Evolutionary conservation across 331 rosid genomes (phyloP), one percentile per base, ranked within the genome.

Genomic region (Cucumis variabilis): DNA sequence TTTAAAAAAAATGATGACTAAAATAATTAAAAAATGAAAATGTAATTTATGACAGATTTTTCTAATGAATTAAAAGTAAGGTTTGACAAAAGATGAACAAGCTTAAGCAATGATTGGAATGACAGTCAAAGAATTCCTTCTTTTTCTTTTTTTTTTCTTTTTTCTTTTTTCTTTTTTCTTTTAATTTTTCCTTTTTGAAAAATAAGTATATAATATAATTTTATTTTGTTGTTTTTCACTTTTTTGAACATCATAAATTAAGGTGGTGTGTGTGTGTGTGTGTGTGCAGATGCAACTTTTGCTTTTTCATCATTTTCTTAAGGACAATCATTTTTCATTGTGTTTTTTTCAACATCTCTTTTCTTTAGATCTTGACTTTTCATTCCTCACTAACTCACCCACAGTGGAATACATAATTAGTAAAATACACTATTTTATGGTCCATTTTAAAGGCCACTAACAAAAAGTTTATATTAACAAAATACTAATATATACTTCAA

Each of bases 341-440:
- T 37, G 44, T 75, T 82, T 82, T 25, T 50, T 41, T 23, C 51
- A 33, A 72, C 24, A 19, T 37, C 51, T 33, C 51, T 72, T 72
- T 72, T 63, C 67, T 72, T 72, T 13, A 72, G 79, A 72, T 72
- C 79, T 72, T 72, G 79, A 72, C 79, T 33, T 72, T 72, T 72
- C 50, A 72, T 33, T 72, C 13, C 51, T 37, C 44, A 37, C 44
- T 37, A 4, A 37, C 46, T 20, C 50, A 9, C 50, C 20, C 37
- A 68, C 30, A 67, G 12, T 66, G 6, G 2, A 67, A 24, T 50
- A 24, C 1, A 68, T 66, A n/a, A 11, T n/a, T n/a, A n/a, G 7
- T n/a, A 23, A 9, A 65, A 65, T 65, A 10, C 25, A 67, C 33
- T 24, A 11, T 24, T 11, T 24, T 67, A 5, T 24, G 0, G 3